Base-by-base conservation (phyloP, 192 early-diverging fungal species). In the Coemansia sp. region DNA sequence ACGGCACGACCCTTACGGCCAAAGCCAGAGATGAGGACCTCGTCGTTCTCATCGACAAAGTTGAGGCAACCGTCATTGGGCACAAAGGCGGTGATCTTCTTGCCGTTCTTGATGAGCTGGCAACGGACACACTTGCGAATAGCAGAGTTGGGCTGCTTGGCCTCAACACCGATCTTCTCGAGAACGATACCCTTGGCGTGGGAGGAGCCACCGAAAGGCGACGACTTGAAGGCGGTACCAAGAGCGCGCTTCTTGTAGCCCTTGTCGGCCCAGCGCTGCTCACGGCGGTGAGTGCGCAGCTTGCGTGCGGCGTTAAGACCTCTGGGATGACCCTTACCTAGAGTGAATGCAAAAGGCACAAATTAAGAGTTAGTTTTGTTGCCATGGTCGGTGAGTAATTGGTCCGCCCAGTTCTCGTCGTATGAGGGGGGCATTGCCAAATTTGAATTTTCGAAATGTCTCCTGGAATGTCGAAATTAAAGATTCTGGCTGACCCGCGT, bases 91-190 rank as follows among this genome's bases (percentile, higher is more conserved):
- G 98, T 97, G 84, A 99, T 92, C 93, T 98, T 99, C 94, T 99
- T 99, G 85, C 94, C 95, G 93, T 99, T 99, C 93, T 99, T 99
- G 92, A 99, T 98, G 75, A 99, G 91, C 90, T 99, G 98, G 75
- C 96, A 97, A 95, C 98, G 96, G 75, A 99, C 96, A 89, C 97
- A 98, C 91, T 99, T 99, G 89, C 98, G 95, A 93, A 99, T 99
- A 73, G 98, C 98, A 89, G 98, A 99, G 94, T 99, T 99, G 85
- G 98, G 98, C 88, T 99, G 98, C 88, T 99, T 99, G 86, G 98
- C 96, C 91, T 99, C 98, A 82, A 99, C 95, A 94, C 97, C 98
- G 59, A 99, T 98, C 93, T 99, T 99, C 90, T 99, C 98, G 73
- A 99, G 91, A 70, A 98, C 96, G 84, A 99, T 99, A 74, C 98